Evolutionary conservation across 176 grass and related monocot genomes (phyloP).

Genomic region (Dendrocalamus sinicus): DNA sequence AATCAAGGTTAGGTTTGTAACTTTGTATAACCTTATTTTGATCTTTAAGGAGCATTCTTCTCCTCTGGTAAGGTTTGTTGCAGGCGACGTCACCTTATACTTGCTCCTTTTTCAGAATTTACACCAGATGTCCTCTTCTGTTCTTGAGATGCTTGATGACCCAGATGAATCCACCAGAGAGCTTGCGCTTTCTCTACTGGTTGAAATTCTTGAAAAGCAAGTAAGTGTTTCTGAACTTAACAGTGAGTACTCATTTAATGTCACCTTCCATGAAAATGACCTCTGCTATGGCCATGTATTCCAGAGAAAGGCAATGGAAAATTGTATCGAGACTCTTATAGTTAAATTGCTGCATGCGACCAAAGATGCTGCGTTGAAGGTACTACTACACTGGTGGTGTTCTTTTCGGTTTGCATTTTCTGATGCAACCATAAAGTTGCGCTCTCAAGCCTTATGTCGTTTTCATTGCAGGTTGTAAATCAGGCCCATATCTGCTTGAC

Average conservation of each 20-base stretch:
- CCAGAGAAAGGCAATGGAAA: conserved; percentile 76
- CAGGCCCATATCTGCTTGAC: conserved; percentile 87
- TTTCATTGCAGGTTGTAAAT: conserved; percentile 78
- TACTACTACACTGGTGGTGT: conserved; percentile 40
- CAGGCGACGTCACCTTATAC: not conserved
- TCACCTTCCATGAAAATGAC: conserved; percentile 45
- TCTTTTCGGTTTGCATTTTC: conserved; percentile 19
- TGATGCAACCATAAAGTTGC: conserved; percentile 31
- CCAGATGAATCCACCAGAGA: conserved; percentile 66
- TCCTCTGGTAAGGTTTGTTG: not conserved
- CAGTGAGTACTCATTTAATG: conserved; percentile 25
- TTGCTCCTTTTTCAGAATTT: conserved; percentile 55
- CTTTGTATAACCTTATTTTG: not conserved
- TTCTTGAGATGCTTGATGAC: conserved; percentile 87
- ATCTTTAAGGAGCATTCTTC: conserved; percentile 29
- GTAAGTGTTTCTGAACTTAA: conserved; percentile 46
- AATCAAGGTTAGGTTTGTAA: conserved; percentile 73
- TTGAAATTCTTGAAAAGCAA: conserved; percentile 82
- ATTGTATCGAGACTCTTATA: conserved; percentile 68
- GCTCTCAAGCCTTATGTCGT: conserved; percentile 30
- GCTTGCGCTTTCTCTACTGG: conserved; percentile 72
- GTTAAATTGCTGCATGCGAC: conserved; percentile 79
- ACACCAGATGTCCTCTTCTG: conserved; percentile 67
- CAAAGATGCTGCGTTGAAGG: conserved; percentile 80
- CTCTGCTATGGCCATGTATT: conserved; percentile 32